Evolutionary conservation across 1,284 basidiomycete species (phyloP), one percentile per base, ranked within the genome.

Genomic region (Cryptococcus jaspeensis): DNA sequence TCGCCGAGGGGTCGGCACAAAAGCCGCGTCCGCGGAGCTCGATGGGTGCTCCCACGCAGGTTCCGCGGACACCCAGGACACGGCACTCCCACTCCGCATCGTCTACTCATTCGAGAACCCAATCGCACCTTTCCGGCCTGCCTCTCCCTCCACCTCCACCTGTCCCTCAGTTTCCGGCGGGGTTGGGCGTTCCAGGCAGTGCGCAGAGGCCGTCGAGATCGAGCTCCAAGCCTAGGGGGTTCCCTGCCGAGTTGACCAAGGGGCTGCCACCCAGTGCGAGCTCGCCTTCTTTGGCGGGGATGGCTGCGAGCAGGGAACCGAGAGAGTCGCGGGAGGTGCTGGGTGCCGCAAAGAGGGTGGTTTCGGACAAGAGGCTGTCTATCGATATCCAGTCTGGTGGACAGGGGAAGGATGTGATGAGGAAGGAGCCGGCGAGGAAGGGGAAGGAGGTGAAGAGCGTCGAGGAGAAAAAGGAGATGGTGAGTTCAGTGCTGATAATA

Each of bases 381-480:
- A 5, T 43, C 13, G 20, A 20, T 16, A 28, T 50, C 28, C 9
- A 52, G 43, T 50, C 12, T 9, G 43, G 36, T 37, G 8, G 9
- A 28, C 43, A 50, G 18, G 43, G 45, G 41, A 51, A 53, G 15
- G 28, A 20, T 41, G 41, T 5, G 39, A 25, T 50, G 52, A 23
- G 18, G 42, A 51, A n/a, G 59, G 52, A 32, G 52, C 23, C 16
- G 42, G 49, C 41, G 42, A 15, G 42, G 37, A 49, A 51, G 62
- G 23, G 39, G 25, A 56, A 55, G 32, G 57, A 54, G 11, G 59
- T 66, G n/a, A 56, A 55, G 41, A 60, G 85, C 23, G 90, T 86
- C 36, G 86, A 89, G 57, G 88, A 93, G 79, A 93, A 93, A 80
- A 92, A 89, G 76, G 84, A 85, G 70, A 75, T 90, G 42, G 72